Conservation (phyloP, 2,329 filamentous ascomycete species). For the Fusarium sp. region DNA sequence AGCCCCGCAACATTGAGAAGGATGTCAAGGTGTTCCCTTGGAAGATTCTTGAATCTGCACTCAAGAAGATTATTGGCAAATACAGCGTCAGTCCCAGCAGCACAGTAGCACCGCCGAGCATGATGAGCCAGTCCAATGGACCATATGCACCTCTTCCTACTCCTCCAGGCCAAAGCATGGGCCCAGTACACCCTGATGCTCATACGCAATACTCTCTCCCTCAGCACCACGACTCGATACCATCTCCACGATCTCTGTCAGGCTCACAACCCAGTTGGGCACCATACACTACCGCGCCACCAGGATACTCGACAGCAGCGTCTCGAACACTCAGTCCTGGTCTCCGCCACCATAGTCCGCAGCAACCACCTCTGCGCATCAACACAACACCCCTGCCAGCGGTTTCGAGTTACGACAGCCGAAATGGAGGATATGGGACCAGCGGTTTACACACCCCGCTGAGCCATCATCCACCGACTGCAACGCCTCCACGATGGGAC, state of each 20-base stretch:
- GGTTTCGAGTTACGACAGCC: slow-evolving; percentile 54
- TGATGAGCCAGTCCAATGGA: slow-evolving; percentile 57
- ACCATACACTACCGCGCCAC: slow-evolving; percentile 56
- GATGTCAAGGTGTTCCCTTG: slow-evolving; percentile 99
- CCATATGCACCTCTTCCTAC: slow-evolving; percentile 62
- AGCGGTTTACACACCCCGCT: slow-evolving; percentile 57
- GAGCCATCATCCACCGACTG: slow-evolving; percentile 54
- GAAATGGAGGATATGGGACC: slow-evolving; percentile 56
- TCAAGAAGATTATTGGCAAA: slow-evolving; percentile 99
- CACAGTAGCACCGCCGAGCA: slow-evolving; percentile 54
- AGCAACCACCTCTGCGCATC: slow-evolving; percentile 54
- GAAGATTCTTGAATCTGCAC: slow-evolving; percentile 86
- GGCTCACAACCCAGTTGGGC: slow-evolving; percentile 64
- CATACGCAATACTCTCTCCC: slow-evolving; percentile 57
- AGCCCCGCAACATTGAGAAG: slow-evolving; percentile 98
- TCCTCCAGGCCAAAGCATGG: slow-evolving; percentile 56
- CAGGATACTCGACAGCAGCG: slow-evolving; percentile 51
- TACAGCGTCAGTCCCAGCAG: slow-evolving; percentile 72
- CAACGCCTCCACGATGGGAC: slow-evolving; percentile 59
- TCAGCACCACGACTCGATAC: slow-evolving; percentile 63
- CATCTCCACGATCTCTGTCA: slow-evolving; percentile 65
- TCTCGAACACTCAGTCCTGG: slow-evolving; percentile 59
- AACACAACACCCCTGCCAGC: slow-evolving; percentile 56
- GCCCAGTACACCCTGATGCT: slow-evolving; percentile 50
- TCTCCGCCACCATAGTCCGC: slow-evolving; percentile 53